phyloP scores from a whole-genome alignment of 495 filamentous ascomycete species.

The Annulohypoxylon maeteangense region DNA sequence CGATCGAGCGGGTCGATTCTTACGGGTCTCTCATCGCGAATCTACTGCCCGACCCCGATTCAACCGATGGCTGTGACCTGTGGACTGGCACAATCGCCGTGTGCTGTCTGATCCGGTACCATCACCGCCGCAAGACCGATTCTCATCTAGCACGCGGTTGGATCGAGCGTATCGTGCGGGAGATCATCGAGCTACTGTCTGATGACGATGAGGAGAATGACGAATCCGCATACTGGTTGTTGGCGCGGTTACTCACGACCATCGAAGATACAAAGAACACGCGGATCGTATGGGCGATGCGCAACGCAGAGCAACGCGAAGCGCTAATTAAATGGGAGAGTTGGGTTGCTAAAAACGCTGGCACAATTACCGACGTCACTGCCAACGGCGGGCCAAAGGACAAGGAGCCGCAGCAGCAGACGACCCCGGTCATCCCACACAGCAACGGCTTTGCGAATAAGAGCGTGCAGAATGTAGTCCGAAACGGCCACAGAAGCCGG shows the following conservation, averaged over 20 bases:
- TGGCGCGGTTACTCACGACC: conserved; percentile 44
- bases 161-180: conserved; percentile 47
- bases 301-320: conserved; percentile 36
- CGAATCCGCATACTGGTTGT: conserved; percentile 49
- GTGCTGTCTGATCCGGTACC: conserved; percentile 42
- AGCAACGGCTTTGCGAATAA: conserved; percentile 1
- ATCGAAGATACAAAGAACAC: conserved; percentile 45
- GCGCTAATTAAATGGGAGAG: conserved; percentile 46
- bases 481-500: not conserved
- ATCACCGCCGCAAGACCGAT: conserved; percentile 46
- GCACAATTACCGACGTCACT: not conserved
- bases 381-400: not conserved
- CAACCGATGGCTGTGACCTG: conserved; percentile 17
- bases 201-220: conserved; percentile 59
- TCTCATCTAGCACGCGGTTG: conserved; percentile 43
- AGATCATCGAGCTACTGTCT: conserved; percentile 54
- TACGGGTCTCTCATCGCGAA: conserved; percentile 32
- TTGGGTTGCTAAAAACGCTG: conserved; percentile 48
- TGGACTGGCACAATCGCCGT: conserved; percentile 24
- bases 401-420: too few species aligned
- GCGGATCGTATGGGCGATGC: conserved; percentile 34
- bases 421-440: not conserved
- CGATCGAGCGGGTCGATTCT: conserved; percentile 30
- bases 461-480: not conserved
- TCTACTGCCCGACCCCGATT: conserved; percentile 40